A percentile compares a stretch with the other conserved stretches of the same genome.
phyloP scores from a whole-genome alignment of 257 asterid genomes.

The Thymus mandschuricus region DNA sequence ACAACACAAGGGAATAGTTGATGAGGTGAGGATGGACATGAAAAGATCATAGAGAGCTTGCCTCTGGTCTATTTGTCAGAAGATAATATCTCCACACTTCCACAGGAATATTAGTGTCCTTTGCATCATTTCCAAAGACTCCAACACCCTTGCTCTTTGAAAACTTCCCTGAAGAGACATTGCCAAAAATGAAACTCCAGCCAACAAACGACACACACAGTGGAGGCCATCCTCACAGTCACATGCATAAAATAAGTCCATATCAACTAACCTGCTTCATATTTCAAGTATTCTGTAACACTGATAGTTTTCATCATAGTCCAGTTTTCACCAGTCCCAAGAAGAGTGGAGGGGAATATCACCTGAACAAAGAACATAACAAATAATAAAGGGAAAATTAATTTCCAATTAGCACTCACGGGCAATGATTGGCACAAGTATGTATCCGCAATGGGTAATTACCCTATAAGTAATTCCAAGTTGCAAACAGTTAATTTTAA shows the following conservation, averaged over 20 bases:
- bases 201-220: conserved; percentile 10
- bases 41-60: conserved; percentile 38
- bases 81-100: conserved; percentile 99
- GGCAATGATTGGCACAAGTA: conserved; percentile 4
- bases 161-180: conserved; percentile 67
- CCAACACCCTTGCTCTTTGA: conserved; percentile 95
- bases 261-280: conserved; percentile 83
- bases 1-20: conserved; percentile 13
- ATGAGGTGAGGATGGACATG: conserved; percentile 1
- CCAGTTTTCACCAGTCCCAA: conserved; percentile 97
- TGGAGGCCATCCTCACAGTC: conserved; percentile 9
- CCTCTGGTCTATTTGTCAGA: conserved; percentile 97
- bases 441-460: conserved; percentile 7
- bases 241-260: conserved; percentile 27
- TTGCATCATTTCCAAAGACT: conserved; percentile 96
- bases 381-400: neutral
- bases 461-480: conserved; percentile 12
- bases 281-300: conserved; percentile 93
- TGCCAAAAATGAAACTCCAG: conserved; percentile 5
- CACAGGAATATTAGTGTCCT: conserved; percentile 84
- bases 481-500: conserved; percentile 1
- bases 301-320: conserved; percentile 97
- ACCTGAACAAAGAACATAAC: conserved; percentile 55
- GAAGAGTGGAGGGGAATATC: conserved; percentile 92
- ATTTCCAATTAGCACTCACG: neutral